These are phyloP conservation scores for Oryza australiensis DNA, from an alignment of 176 grass and related monocot species.

Conservation along the genomic window DNA sequence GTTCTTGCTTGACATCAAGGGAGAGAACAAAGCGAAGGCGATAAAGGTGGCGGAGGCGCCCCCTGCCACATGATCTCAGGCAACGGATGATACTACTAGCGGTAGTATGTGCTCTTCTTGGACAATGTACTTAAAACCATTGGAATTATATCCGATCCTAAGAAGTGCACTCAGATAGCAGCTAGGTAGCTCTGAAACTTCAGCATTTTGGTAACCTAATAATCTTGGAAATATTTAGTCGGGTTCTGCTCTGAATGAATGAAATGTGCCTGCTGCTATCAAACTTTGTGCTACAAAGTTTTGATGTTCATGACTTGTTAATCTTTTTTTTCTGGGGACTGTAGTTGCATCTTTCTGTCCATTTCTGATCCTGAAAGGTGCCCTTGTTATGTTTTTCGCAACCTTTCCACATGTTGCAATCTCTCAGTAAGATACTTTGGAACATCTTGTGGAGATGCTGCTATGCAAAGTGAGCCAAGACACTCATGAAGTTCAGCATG, in stretches of 20 bases:
- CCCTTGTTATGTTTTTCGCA: neutral
- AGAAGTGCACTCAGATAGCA: slow-evolving; percentile 22
- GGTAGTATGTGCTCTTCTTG: slow-evolving; percentile 21
- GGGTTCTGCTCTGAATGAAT: slow-evolving; percentile 20
- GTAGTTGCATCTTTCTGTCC: neutral
- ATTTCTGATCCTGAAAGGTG: neutral
- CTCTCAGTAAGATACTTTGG: slow-evolving; percentile 37
- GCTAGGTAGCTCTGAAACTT: slow-evolving; percentile 35
- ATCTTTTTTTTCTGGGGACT: neutral
- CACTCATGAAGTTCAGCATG: neutral
- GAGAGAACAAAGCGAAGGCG: slow-evolving; percentile 31
- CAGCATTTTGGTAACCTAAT: neutral
- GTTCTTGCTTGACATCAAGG: slow-evolving; percentile 60
- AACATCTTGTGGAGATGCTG: slow-evolving; percentile 40
- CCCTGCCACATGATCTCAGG: neutral
- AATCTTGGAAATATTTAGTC: neutral
- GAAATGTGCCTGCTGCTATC: slow-evolving; percentile 27
- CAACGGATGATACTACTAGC: neutral
- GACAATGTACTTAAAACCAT: slow-evolving; percentile 30
- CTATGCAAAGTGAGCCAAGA: neutral
- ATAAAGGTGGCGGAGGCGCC: slow-evolving; percentile 8
- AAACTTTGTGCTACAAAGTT: neutral
- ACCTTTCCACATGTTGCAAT: slow-evolving; percentile 11
- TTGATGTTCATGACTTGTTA: neutral
- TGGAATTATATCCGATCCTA: slow-evolving; percentile 22